Evolutionary conservation across 2,329 filamentous ascomycete species (phyloP).

Genomic region (Aspergillus brasiliensis): DNA sequence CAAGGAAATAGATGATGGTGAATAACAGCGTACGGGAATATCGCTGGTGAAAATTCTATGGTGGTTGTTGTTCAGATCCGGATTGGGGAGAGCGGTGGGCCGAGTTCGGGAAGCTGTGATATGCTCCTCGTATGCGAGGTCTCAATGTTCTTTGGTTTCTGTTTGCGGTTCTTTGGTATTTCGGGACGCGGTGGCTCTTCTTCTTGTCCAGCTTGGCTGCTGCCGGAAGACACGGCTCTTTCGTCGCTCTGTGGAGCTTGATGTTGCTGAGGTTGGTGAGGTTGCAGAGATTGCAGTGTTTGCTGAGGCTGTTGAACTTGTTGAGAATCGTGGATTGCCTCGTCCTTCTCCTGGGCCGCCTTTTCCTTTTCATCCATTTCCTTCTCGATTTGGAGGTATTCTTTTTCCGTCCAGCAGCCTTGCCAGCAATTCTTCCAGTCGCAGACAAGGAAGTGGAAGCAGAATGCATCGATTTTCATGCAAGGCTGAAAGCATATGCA

Average conservation of each 20-base stretch:
- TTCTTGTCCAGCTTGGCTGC: constrained; percentile 55
- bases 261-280: not conserved
- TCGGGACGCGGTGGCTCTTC: constrained; percentile 34
- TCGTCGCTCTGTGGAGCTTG: constrained; percentile 48
- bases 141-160: constrained; percentile 38
- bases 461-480: constrained; percentile 93
- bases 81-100: constrained; percentile 51
- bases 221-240: constrained; percentile 64
- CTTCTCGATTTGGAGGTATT: constrained; percentile 65
- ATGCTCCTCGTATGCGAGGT: constrained; percentile 37
- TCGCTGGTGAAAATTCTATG: not conserved
- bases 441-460: constrained; percentile 91
- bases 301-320: constrained; percentile 1
- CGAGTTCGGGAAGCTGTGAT: constrained; percentile 51
- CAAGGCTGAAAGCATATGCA: constrained; percentile 97
- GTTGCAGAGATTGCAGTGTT: not conserved
- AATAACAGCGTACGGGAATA: not conserved
- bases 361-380: constrained; percentile 40
- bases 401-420: constrained; percentile 87
- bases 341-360: constrained; percentile 29
- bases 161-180: constrained; percentile 33
- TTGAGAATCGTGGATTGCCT: constrained; percentile 19
- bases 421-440: constrained; percentile 98
- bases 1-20: not conserved
- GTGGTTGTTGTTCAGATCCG: constrained; percentile 38